Evolutionary conservation across 163 green algal species (phyloP), one percentile per base, ranked within the genome.

Genomic region (Smithsoniella earleae): DNA sequence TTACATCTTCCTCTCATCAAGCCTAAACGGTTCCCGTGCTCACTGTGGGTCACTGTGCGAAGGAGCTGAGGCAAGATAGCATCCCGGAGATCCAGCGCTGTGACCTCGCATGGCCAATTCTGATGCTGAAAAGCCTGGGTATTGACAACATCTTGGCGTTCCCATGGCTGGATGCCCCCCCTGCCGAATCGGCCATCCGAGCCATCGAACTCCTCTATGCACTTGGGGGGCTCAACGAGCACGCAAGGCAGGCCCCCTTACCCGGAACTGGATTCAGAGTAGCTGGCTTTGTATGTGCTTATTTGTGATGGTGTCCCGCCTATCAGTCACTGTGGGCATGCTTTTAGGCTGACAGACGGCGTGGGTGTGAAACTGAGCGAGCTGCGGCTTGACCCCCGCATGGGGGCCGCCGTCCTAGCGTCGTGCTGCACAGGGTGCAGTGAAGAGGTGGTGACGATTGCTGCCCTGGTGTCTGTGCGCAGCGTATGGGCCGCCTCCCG

Each of bases 71-170:
- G 18, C 18, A 69, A 33, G 75, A 77, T 16, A 82, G 76, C 2
- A 78, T 92, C 72, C 93, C 94, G 2, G 94, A 98, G 81, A 93
- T 98, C 81, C 90, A 97, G 82, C 82, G 94, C 8, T 82, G 75
- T 44, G 87, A 96, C 75, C 83, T 97, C 49, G 76, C 80, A 1
- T 66, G 76, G 22, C 82, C 88, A 64, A 83, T 97, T 74, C 82
- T 95, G 77, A 84, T 89, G 82, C 76, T 92, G 18, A 92, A 96
- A 82, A 81, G 86, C 1, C 78, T 96, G 18, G 89, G 89, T 5
- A 83, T 96, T 0, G 89, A 95, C 81, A 92, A 93, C 83, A 83
- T 96, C 64, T 86, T 92, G 82, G 66, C 74, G 8, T 96, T 96
- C 78, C 82, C 89, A 27, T 96, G 85, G 85, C 80, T 95, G 46